Base-by-base conservation (phyloP, 345 rosid genomes). In the Citrus medica region DNA sequence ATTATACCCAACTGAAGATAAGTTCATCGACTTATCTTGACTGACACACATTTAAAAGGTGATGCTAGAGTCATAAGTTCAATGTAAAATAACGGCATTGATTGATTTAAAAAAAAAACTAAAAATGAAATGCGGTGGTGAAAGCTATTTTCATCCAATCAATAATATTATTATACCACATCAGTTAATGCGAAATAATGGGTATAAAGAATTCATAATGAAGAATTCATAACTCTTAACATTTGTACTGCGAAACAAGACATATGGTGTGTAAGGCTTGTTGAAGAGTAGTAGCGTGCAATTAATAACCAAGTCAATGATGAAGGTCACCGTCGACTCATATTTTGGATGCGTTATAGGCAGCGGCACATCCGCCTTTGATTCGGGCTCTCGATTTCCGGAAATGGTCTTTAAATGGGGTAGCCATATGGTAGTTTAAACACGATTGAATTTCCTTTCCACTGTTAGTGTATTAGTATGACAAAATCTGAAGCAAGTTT, bases 311-410 rank as follows among this genome's bases (percentile, higher is more conserved):
- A 51, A 72, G 72, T 42, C 72, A 40, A 35, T 8, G 24, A 35
- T 21, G 13, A 42, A 69, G 21, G 38, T 71, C 28, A 9, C 25
- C 14, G 22, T 69, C 33, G 16, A 32, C 16, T 51, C 56, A 17
- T 38, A 13, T n/a, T 38, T 37, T 22, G 48, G 13, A 69, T 69
- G 3, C 8, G 8, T 46, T 46, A 2, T 13, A 17, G 13, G 7
- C 58, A 3, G 76, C 64, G 76, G 76, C 76, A 56, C 63, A 71
- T 61, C 35, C 77, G 68, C 68, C 69, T 62, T 27, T 74, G 42
- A 27, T 62, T 40, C 35, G 27, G 67, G 60, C 51, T 42, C 40
- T 14, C 21, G 69, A 58, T 74, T 48, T 48, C 60, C 69, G 2
- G 2, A 28, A 63, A 17, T 4, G 28, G n/a, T 61, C 56, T 4